These are phyloP conservation scores for Cymbidium sinense DNA, from an alignment of 106 monocot genomes.

Conservation along the genomic window DNA sequence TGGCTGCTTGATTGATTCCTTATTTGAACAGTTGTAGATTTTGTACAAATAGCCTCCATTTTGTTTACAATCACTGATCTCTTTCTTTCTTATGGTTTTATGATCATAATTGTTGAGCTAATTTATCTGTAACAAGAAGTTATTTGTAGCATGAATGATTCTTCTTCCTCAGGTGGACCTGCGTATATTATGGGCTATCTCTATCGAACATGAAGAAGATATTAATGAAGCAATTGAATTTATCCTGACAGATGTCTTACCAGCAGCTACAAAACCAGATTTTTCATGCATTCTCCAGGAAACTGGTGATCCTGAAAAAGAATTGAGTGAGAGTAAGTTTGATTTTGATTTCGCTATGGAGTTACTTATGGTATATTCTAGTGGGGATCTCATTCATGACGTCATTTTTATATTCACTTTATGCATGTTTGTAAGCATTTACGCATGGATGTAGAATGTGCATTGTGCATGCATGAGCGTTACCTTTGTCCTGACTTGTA, in stretches of 20 bases:
- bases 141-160: background rate
- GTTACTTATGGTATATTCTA: background rate
- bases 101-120: background rate
- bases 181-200: constrained; percentile 46
- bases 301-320: background rate
- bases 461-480: background rate
- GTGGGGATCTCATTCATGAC: background rate
- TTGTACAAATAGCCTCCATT: background rate
- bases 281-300: background rate
- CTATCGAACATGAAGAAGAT: constrained; percentile 44
- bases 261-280: background rate
- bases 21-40: background rate
- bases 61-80: background rate
- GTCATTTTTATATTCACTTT: background rate
- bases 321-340: background rate
- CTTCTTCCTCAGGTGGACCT: constrained; percentile 38
- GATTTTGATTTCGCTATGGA: background rate
- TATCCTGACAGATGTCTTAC: constrained; percentile 42
- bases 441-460: background rate
- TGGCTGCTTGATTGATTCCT: background rate
- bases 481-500: background rate
- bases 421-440: background rate
- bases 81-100: background rate
- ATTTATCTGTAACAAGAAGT: background rate
- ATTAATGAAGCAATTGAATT: constrained; percentile 53